Evolutionary conservation across 1,284 basidiomycete genomes (phyloP).

Genomic region (Taiwanofungus camphoratus): DNA sequence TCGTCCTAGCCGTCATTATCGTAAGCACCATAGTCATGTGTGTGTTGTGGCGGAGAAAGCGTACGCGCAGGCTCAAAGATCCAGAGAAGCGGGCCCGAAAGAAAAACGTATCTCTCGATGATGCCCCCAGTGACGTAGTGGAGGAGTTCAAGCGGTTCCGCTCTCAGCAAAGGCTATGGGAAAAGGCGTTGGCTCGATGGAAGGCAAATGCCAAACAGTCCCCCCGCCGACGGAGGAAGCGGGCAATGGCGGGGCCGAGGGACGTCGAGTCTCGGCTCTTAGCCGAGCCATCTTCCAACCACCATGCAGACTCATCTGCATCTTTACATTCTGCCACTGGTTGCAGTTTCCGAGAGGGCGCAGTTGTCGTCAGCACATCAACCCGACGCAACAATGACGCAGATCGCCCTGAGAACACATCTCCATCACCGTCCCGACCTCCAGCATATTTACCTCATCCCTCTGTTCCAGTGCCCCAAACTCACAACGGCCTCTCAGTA

Average conservation of each 20-base stretch:
- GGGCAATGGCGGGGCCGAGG: conserved; percentile 9
- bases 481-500: too few relatives aligned
- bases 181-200: conserved; percentile 58
- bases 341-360: not conserved
- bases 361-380: not conserved
- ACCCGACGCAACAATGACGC: not conserved
- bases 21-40: conserved; percentile 49
- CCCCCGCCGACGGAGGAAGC: conserved; percentile 45
- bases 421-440: conserved; percentile 10
- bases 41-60: conserved; percentile 49
- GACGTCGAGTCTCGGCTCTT: conserved; percentile 13
- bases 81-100: conserved; percentile 35
- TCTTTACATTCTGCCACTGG: conserved; percentile 10
- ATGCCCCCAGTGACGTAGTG: conserved; percentile 27
- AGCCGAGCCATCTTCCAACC: conserved; percentile 6
- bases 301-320: conserved; percentile 14
- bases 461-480: conserved; percentile 2
- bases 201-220: conserved; percentile 50
- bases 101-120: conserved; percentile 27
- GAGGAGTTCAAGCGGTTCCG: conserved; percentile 38
- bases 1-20: conserved; percentile 53
- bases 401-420: conserved; percentile 3
- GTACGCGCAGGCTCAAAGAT: conserved; percentile 22
- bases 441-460: conserved; percentile 15
- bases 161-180: conserved; percentile 53